Evolutionary conservation across 2,329 filamentous ascomycete species (phyloP), one percentile per base, ranked within the genome.

Genomic region (Alternaria burnsii): DNA sequence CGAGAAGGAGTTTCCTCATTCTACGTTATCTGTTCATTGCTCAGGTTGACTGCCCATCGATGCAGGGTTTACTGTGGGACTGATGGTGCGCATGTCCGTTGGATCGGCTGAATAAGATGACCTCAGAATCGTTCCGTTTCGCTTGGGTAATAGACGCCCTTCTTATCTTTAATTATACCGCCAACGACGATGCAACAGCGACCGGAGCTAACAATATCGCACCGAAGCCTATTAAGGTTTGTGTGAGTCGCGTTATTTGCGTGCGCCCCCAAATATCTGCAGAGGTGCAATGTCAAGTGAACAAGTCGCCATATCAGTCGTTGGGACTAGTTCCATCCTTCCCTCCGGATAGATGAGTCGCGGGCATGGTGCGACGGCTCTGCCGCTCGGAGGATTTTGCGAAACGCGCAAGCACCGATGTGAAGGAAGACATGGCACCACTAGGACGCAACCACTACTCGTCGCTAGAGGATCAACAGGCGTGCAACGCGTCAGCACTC

Each of bases 321-420:
- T 50, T 34, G 46, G 20, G 22, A 36, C 30, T 50, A 50, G 46
- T 8, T 50, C 22, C 12, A 14, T 24, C 34, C 46, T 32, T 50
- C n/a, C 20, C 44, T 18, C 22, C 55, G 52, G 43, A 55, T 62
- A 57, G 59, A 59, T 54, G 59, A 50, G 41, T 50, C 24, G 58
- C 55, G 62, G 44, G 32, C 46, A 54, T 65, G 62, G 62, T 65
- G 62, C 59, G 62, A 65, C 62, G 46, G 41, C 38, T 36, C 34
- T 52, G 40, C 58, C 57, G 57, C 47, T 61, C 52, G 59, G 55
- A 51, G 42, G 48, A 20, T 47, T 58, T 65, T 65, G 59, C 56
- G 62, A 65, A 65, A 62, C 62, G 26, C 52, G 36, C 53, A 59
- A 55, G 41, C 54, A 40, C 28, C 32, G 22, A 28, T 22, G 28